Evolutionary conservation across 2,329 filamentous ascomycete species (phyloP).

Genomic region (Pseudocercospora macadamiae): DNA sequence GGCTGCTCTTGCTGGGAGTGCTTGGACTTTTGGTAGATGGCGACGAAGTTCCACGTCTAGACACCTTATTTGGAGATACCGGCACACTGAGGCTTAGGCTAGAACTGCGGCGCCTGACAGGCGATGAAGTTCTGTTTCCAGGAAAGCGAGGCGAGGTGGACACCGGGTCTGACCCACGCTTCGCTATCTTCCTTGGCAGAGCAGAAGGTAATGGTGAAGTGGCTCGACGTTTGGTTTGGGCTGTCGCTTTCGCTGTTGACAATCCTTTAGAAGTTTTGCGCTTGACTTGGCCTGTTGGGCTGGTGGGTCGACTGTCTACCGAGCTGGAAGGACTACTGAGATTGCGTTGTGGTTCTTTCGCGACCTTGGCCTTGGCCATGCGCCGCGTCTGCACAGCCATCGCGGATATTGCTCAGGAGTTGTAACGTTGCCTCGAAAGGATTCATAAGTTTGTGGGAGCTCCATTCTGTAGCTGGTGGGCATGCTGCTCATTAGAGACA

Average conservation of each 20-base stretch:
- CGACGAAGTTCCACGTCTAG: not conserved
- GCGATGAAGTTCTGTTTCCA: not conserved
- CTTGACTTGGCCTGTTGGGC: too few species aligned
- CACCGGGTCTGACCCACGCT: not conserved
- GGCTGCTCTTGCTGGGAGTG: slow-evolving; percentile 5
- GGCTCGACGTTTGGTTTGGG: not conserved
- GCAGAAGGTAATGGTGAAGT: not conserved
- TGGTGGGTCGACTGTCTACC: not conserved
- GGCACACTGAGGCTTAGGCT: not conserved
- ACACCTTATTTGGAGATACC: not conserved
- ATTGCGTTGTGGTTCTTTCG: not conserved
- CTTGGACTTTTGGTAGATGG: not conserved
- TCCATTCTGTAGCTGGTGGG: not conserved
- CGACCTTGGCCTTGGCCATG: not conserved
- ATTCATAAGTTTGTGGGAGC: not conserved
- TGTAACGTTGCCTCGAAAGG: not conserved
- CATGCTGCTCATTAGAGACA: not conserved
- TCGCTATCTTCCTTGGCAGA: not conserved
- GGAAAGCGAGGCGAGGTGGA: not conserved
- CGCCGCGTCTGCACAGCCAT: slow-evolving; percentile 4
- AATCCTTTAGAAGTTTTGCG: not conserved
- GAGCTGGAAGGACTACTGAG: not conserved
- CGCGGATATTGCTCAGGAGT: not conserved
- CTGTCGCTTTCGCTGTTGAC: not conserved
- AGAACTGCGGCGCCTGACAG: not conserved